phyloP scores from a whole-genome alignment of 2,329 filamentous ascomycete species.

The Alternaria ethzedia region DNA sequence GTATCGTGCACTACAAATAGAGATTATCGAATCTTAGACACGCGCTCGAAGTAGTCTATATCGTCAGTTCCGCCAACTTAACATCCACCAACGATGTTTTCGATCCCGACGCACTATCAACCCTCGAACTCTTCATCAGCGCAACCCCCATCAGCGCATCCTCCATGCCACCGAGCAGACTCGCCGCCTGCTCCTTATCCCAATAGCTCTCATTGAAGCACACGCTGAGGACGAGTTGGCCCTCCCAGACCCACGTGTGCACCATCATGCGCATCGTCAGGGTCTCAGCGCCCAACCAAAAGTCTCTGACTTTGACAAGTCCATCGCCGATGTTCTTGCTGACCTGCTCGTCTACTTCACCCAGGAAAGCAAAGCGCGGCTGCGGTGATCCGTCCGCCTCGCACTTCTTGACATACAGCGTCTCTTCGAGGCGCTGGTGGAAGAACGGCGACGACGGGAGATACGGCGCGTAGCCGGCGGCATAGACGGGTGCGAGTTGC shows the following conservation, averaged over 20 bases:
- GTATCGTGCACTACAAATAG: background rate
- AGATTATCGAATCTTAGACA: background rate
- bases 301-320: slow-evolving; percentile 25
- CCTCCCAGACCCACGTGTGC: slow-evolving; percentile 31
- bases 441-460: slow-evolving; percentile 24
- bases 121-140: background rate
- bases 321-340: slow-evolving; percentile 18
- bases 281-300: slow-evolving; percentile 32
- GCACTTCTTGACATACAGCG: slow-evolving; percentile 6
- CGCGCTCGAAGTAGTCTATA: background rate
- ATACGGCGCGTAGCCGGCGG: slow-evolving; percentile 24
- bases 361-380: slow-evolving; percentile 26
- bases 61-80: background rate
- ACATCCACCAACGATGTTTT: background rate
- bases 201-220: slow-evolving; percentile 34
- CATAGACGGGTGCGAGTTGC: slow-evolving; percentile 28
- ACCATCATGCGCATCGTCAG: slow-evolving; percentile 34
- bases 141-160: slow-evolving; percentile 22
- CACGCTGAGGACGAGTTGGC: slow-evolving; percentile 24
- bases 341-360: slow-evolving; percentile 27
- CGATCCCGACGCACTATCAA: background rate
- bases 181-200: slow-evolving; percentile 18
- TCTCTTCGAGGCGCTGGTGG: slow-evolving; percentile 26
- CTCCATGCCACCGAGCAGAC: slow-evolving; percentile 20
- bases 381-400: slow-evolving; percentile 20